These are phyloP conservation scores for Vitis hybrid DNA, from an alignment of 177 flowering plant genomes.

Conservation along the genomic window DNA sequence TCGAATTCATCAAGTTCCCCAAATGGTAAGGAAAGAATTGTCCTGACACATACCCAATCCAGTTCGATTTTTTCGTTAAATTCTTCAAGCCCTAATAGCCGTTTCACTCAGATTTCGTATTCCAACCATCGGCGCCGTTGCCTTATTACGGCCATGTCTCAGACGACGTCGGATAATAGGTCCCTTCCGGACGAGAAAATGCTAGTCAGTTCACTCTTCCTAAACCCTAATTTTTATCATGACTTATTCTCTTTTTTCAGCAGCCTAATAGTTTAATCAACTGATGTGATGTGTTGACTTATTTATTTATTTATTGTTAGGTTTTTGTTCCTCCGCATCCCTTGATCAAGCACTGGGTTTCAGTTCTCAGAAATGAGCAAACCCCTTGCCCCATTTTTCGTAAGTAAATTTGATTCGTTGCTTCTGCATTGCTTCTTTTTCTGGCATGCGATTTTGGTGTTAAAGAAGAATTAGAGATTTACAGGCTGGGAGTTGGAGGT, in stretches of 20 bases:
- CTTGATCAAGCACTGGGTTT: constrained; percentile 94
- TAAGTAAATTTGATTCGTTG: constrained; percentile 29
- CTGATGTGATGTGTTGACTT: not conserved
- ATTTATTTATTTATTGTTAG: constrained; percentile 27
- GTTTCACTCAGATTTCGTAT: constrained; percentile 16
- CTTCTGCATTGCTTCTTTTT: not conserved
- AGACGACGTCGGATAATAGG: constrained; percentile 38
- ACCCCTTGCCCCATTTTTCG: constrained; percentile 90
- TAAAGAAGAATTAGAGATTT: too few species aligned
- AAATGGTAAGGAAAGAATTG: constrained; percentile 6
- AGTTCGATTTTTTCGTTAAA: too few species aligned
- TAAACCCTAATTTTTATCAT: too few species aligned
- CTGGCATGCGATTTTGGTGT: not conserved
- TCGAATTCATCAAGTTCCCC: not conserved
- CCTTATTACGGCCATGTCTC: constrained; percentile 31
- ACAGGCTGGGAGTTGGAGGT: too few species aligned
- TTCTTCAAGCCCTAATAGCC: not conserved
- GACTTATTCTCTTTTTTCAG: not conserved
- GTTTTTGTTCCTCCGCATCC: constrained; percentile 95
- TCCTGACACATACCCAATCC: too few species aligned
- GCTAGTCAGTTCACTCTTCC: constrained; percentile 40
- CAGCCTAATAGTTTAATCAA: not conserved
- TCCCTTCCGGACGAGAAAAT: constrained; percentile 45
- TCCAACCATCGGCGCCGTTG: constrained; percentile 19
- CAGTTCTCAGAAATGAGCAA: constrained; percentile 84